Conservation (phyloP, 257 asterid genomes). For the Oldenlandia corymbosa region DNA sequence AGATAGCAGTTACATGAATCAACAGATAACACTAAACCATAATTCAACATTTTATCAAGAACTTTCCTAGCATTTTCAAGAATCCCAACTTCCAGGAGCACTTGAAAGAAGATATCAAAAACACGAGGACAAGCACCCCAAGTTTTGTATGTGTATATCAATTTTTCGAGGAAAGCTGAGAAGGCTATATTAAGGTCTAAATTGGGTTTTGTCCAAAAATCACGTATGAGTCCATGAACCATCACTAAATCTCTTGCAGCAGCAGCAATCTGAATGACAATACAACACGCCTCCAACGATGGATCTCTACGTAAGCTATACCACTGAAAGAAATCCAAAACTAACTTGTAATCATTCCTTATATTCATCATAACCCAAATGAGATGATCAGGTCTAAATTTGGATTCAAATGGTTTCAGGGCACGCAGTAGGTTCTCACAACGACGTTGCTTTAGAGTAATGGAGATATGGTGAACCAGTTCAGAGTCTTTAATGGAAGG, state of each 20-base stretch:
- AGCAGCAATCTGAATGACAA: conserved; percentile 61
- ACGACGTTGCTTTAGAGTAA: conserved; percentile 63
- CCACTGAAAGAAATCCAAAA: conserved; percentile 67
- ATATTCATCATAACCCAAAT: conserved; percentile 85
- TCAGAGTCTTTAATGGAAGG: conserved; percentile 71
- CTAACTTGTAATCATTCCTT: conserved; percentile 59
- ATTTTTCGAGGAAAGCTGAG: conserved; percentile 58
- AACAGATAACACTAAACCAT: conserved; percentile 63
- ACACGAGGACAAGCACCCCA: conserved; percentile 84
- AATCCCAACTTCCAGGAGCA: conserved; percentile 52
- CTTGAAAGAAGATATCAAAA: conserved; percentile 74
- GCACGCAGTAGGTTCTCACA: conserved; percentile 50
- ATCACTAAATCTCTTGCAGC: conserved; percentile 48
- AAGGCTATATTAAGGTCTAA: conserved; percentile 32
- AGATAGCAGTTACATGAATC: conserved; percentile 77
- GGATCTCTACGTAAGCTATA: conserved; percentile 63
- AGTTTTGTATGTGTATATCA: conserved; percentile 73
- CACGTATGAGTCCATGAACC: conserved; percentile 44
- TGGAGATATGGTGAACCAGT: conserved; percentile 57
- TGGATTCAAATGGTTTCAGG: conserved; percentile 64
- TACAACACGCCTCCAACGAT: conserved; percentile 79
- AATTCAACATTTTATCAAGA: conserved; percentile 62
- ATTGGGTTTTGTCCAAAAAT: conserved; percentile 42
- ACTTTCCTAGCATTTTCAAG: conserved; percentile 59
- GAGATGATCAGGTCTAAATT: conserved; percentile 70